These are phyloP conservation scores for Xylaria arbuscula DNA, from an alignment of 2,329 filamentous ascomycete genomes.

Conservation along the genomic window DNA sequence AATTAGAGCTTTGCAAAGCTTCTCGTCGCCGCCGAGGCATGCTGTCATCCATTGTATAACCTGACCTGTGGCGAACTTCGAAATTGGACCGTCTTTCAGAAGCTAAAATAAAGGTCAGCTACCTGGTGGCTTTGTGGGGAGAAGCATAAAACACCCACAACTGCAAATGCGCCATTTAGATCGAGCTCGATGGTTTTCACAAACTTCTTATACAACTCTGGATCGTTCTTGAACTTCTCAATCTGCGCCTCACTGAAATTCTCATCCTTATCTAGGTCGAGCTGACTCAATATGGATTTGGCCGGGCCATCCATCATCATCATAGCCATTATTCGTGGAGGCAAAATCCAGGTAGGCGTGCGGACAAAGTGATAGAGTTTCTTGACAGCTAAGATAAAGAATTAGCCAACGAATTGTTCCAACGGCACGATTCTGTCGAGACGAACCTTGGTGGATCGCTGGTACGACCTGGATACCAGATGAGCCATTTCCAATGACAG, in stretches of 20 bases:
- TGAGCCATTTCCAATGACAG: constrained; percentile 67
- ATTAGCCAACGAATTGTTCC: constrained; percentile 20
- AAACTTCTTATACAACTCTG: constrained; percentile 59
- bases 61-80: constrained; percentile 56
- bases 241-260: constrained; percentile 59
- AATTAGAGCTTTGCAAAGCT: constrained; percentile 63
- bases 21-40: constrained; percentile 60
- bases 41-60: constrained; percentile 60
- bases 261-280: constrained; percentile 57
- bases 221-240: constrained; percentile 59
- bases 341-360: constrained; percentile 57
- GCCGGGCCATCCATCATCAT: constrained; percentile 53
- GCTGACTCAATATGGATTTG: constrained; percentile 52
- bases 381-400: constrained; percentile 49
- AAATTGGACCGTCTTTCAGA: constrained; percentile 55
- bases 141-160: constrained; percentile 49
- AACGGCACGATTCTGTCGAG: background rate
- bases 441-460: constrained; percentile 57
- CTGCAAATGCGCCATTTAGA: constrained; percentile 56
- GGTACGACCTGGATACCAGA: constrained; percentile 66
- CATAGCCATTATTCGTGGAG: constrained; percentile 53
- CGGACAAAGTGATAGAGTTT: constrained; percentile 57
- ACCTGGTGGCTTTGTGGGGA: background rate
- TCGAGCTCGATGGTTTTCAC: constrained; percentile 60
- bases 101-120: constrained; percentile 46